phyloP scores from a whole-genome alignment of 768 basidiomycete species.

The Trametes maxima region DNA sequence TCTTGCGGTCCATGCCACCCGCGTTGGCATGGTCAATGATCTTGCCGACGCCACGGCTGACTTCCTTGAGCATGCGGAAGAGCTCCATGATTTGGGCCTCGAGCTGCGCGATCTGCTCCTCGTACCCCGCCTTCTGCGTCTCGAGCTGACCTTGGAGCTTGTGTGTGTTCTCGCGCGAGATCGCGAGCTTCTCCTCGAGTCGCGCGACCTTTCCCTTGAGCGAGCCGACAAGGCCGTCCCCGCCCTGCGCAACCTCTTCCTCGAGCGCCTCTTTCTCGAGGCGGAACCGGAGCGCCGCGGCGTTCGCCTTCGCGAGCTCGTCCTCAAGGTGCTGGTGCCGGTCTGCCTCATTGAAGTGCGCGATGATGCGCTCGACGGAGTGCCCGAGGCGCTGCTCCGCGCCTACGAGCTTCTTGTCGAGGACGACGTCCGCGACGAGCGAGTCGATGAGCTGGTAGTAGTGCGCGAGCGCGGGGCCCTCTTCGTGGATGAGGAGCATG shows the following conservation, averaged over 20 bases:
- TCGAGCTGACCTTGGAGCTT: slow-evolving; percentile 78
- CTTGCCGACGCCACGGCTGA: slow-evolving; percentile 73
- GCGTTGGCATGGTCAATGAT: slow-evolving; percentile 59
- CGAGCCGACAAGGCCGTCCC: slow-evolving; percentile 81
- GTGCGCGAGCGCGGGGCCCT: slow-evolving; percentile 80
- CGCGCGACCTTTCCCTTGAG: slow-evolving; percentile 71
- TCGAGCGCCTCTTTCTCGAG: slow-evolving; percentile 84
- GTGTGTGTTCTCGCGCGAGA: slow-evolving; percentile 78
- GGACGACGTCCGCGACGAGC: slow-evolving; percentile 85
- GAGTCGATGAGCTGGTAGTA: slow-evolving; percentile 93
- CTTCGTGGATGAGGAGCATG: slow-evolving; percentile 85
- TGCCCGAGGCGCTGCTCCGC: slow-evolving; percentile 85
- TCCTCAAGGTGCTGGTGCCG: slow-evolving; percentile 75
- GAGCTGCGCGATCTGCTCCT: slow-evolving; percentile 84
- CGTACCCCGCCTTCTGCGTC: slow-evolving; percentile 76
- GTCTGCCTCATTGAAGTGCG: slow-evolving; percentile 89
- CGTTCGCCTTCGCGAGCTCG: slow-evolving; percentile 72
- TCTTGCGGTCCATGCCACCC: slow-evolving; percentile 73
- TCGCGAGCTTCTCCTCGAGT: slow-evolving; percentile 74
- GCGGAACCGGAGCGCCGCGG: slow-evolving; percentile 62
- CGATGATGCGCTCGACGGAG: slow-evolving; percentile 86
- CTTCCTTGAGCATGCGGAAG: slow-evolving; percentile 91
- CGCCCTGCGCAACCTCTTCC: slow-evolving; percentile 77
- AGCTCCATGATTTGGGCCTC: slow-evolving; percentile 93
- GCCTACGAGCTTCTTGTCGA: slow-evolving; percentile 86